phyloP scores from a whole-genome alignment of 2,329 filamentous ascomycete genomes.

The Beauveria pseudobassiana region DNA sequence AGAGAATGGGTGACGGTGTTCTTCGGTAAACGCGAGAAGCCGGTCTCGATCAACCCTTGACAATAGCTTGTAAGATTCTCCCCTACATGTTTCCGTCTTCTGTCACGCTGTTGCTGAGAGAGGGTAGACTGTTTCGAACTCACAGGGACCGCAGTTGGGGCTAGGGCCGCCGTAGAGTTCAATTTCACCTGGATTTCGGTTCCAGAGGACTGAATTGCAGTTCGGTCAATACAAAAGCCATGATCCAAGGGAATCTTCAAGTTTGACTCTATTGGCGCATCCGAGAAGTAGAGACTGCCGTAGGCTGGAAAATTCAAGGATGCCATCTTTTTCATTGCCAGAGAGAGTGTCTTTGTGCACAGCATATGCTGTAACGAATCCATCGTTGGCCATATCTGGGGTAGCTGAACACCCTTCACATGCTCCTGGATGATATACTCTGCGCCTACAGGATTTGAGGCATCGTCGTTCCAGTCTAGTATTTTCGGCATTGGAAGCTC shows the following conservation, averaged over 20 bases:
- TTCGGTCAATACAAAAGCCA: not conserved
- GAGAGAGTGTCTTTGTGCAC: not conserved
- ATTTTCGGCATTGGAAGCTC: not conserved
- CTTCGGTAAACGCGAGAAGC: not conserved
- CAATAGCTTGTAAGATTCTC: not conserved
- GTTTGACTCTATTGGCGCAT: not conserved
- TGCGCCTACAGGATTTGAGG: not conserved
- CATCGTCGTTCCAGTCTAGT: not conserved
- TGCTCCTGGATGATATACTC: conserved; percentile 3
- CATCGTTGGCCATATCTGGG: not conserved
- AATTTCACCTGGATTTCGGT: not conserved
- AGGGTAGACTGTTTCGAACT: not conserved
- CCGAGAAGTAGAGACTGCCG: not conserved
- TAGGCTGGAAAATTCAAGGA: not conserved
- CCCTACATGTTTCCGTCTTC: not conserved
- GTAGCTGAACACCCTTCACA: not conserved
- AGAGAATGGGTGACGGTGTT: not conserved
- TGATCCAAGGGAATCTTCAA: not conserved
- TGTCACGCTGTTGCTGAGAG: not conserved
- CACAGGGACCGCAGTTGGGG: not conserved
- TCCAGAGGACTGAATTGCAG: not conserved
- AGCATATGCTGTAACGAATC: not conserved
- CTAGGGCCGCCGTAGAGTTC: not conserved
- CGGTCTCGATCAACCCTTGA: not conserved
- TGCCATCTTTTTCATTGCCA: not conserved